These are phyloP conservation scores for Tilletia caries DNA, from an alignment of 1,284 basidiomycete species.

Conservation along the genomic window DNA sequence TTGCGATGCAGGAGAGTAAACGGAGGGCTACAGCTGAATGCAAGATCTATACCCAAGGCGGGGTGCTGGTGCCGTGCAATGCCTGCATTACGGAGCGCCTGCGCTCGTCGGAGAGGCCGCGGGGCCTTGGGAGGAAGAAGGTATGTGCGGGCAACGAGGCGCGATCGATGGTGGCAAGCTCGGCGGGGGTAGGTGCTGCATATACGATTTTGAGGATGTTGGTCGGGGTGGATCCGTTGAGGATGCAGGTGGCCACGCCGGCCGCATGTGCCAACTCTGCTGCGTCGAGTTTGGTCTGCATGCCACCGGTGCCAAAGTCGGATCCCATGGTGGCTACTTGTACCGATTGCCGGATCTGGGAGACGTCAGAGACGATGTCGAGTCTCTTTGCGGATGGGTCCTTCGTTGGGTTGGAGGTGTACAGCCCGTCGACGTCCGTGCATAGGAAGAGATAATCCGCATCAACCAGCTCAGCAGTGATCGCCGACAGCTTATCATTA, in stretches of 20 bases:
- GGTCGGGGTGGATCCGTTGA: conserved; percentile 62
- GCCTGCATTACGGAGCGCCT: conserved; percentile 96
- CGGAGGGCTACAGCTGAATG: conserved; percentile 1
- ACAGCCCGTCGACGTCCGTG: conserved; percentile 94
- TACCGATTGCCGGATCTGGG: conserved; percentile 78
- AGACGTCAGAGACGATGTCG: conserved; percentile 76
- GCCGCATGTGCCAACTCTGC: conserved; percentile 95
- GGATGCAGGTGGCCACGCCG: conserved; percentile 87
- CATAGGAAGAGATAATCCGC: conserved; percentile 95
- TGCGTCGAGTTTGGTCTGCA: conserved; percentile 98
- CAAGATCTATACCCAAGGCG: neutral
- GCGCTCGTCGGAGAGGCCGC: conserved; percentile 72
- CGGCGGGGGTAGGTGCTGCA: neutral
- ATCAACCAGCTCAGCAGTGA: conserved; percentile 93
- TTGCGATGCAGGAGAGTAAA: no score
- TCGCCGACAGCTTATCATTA: conserved; percentile 95
- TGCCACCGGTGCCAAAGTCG: conserved; percentile 90
- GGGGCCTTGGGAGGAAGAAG: conserved; percentile 71
- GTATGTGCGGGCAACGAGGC: conserved; percentile 69
- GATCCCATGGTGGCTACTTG: conserved; percentile 87
- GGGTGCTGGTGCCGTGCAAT: conserved; percentile 58
- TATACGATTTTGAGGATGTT: conserved; percentile 77
- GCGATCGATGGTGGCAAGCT: neutral
- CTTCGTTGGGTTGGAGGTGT: conserved; percentile 89
- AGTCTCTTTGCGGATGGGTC: conserved; percentile 78